Evolutionary conservation across 129 eudicot species (phyloP), one percentile per base, ranked within the genome.

Genomic region (Ambrosia trifida): DNA sequence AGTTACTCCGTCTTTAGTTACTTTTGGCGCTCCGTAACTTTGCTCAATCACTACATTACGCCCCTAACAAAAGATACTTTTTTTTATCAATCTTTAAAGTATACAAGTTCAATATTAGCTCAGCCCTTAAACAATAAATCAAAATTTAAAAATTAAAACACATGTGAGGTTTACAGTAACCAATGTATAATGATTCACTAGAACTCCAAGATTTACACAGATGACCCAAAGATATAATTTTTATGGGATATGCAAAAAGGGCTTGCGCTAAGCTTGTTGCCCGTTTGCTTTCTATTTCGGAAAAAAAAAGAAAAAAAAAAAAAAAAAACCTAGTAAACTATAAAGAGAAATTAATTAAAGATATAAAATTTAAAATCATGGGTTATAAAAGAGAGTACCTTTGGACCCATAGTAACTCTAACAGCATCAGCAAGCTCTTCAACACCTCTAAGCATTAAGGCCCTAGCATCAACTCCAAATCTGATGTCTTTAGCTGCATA

Each of bases 351-450:
- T 9, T 3, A n/a, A 14, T 31, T 24, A 24, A 24, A 24, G 28
- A 24, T 24, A 0, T 0, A 20, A 70, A 70, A 11, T 9, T 2
- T 19, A 24, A 24, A 66, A 19, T 12, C 6, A 47, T 19, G 4
- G 4, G 63, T 14, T 19, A 68, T 45, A 68, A 20, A 20, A 40
- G 16, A 2, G 43, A 18, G 19, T 58, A 89, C 96, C 95, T 89
- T 89, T 5, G 98, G 98, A 8, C 95, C 96, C 95, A 93, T 87
- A 20, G 98, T 93, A 11, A 93, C 96, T 89, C 65, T 86, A 69
- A 93, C 98, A 7, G 95, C 95, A 83, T 93, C 98, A 70, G 98
- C 95, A 49, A 93, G 95, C 69, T 87, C 88, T 65, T 89, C 92
- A 59, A 93, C 95, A 44, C 98, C 98, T 79, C 68, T 83, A 16